Base-by-base conservation (phyloP, 2,329 filamentous ascomycete genomes). In the Colletotrichum cereale region DNA sequence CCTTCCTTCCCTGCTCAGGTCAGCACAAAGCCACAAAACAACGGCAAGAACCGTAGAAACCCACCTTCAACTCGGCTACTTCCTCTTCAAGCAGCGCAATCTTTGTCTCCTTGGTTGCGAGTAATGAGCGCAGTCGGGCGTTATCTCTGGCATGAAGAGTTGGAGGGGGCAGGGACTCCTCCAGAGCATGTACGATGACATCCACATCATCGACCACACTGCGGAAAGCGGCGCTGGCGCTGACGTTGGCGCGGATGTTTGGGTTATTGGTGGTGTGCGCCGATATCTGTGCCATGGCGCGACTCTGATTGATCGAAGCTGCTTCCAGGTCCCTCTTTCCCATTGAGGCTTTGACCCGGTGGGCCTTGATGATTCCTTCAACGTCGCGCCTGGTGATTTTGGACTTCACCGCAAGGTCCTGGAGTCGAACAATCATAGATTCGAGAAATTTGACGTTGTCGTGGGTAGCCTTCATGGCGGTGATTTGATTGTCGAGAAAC, bases 201-300 rank as follows among this genome's bases (percentile, higher is more conserved):
- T 62, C 58, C 5, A 62, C 29, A 18, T 34, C 40, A n/a, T 62
- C 58, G 21, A 62, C 42, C 6, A 62, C 10, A 24, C 44, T 44
- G 42, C 31, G 42, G 14, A 62, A 62, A 44, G 42, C 58, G n/a
- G 58, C n/a, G 14, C 26, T 14, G 10, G 42, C 42, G 14, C 38
- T 21, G 21, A 62, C 38, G 2, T 62, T 26, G 42, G 31, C 18
- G 29, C 21, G 21, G 10, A 55, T 16, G 6, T 36, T 36, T 5
- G 52, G 5, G 31, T 36, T 36, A 3, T n/a, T 55, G 21, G 12
- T 24, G 8, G 31, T 55, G 10, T 36, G 29, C 11, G 7, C n/a
- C 1, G 52, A 36, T 2, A 62, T 62, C 5, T 12, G 29, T 1
- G 29, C 42, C 29, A 8, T 26, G 12, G 58, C 58, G 3, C n/a